Percentiles rank a stretch among this genome's conserved stretches.
Conservation (phyloP, 2,329 filamentous ascomycete genomes). For the Cladosporium sp. region DNA sequence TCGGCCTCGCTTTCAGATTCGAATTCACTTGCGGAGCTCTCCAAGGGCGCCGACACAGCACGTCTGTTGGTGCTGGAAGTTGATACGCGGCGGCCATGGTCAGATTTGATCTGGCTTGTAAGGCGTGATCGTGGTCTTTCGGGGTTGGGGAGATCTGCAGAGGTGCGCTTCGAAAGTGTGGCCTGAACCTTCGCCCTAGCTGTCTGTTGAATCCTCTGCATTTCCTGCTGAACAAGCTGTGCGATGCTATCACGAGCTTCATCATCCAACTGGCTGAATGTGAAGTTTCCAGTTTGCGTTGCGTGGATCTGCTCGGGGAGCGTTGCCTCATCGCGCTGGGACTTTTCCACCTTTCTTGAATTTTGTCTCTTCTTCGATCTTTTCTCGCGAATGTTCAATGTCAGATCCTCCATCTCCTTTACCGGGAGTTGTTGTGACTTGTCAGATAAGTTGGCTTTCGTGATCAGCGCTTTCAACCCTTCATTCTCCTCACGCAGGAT, state of each 20-base stretch:
- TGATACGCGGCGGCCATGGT: background rate
- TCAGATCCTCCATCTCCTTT: conserved; percentile 20
- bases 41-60: conserved; percentile 18
- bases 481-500: conserved; percentile 39
- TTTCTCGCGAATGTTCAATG: conserved; percentile 24
- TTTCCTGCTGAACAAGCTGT: conserved; percentile 11
- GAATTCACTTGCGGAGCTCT: conserved; percentile 19
- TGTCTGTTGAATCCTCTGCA: conserved; percentile 6
- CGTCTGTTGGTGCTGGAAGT: conserved; percentile 7
- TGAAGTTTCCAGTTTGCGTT: conserved; percentile 7
- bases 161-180: background rate
- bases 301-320: background rate
- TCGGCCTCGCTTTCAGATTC: conserved; percentile 22
- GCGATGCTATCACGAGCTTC: conserved; percentile 14
- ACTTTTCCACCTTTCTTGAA: background rate
- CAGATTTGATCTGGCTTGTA: background rate
- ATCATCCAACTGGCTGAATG: conserved; percentile 11
- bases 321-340: background rate
- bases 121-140: background rate
- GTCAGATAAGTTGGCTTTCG: conserved; percentile 24
- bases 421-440: background rate
- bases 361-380: conserved; percentile 2
- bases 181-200: conserved; percentile 2
- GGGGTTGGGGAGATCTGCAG: background rate
- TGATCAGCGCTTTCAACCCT: conserved; percentile 36